Base-by-base conservation (phyloP, 176 grass and related monocot genomes). In the Areca catechu region DNA sequence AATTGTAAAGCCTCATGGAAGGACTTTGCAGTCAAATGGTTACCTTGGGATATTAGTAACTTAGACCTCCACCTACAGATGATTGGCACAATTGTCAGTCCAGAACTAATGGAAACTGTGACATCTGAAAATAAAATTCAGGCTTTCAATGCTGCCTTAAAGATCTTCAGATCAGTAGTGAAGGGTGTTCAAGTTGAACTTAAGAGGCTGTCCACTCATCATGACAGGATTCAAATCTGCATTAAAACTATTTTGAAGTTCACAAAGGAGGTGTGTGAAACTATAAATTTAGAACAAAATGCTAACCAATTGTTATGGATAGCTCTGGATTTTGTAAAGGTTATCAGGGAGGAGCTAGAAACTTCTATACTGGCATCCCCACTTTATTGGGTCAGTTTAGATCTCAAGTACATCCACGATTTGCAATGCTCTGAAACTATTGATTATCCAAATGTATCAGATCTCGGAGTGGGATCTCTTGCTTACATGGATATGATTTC, bases 11-110 rank as follows among this genome's bases (percentile, higher is more conserved):
- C 16, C 37, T 68, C 78, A 56, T 60, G 53, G 30, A 51, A 58
- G 66, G 59, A 18, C 67, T 72, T 34, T 65, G 48, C 23, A 62
- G 81, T 95, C 56, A 86, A 83, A 75, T 95, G 90, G 86, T 80
- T 76, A 79, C 74, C 79, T 53, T 95, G 90, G 90, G 65, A 84
- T 51, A 29, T 76, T 70, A 74, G 21, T 57, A 22, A 62, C 56
- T 61, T 89, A 29, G 49, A 80, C 61, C 78, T 86, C 66, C 82
- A 78, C 7, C 74, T 95, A 54, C 60, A 83, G 52, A 86, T 86
- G 63, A 70, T 86, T 76, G 71, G 62, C 48, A 73, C 49, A 60
- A 76, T 90, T 53, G 47, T 83, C 49, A 85, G 67, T 73, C 79
- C 71, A 63, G 76, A 71, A 30, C 50, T 80, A 56, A 71, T 73